phyloP scores from a whole-genome alignment of 2,329 filamentous ascomycete genomes.

The Penicillium sclerotiorum region DNA sequence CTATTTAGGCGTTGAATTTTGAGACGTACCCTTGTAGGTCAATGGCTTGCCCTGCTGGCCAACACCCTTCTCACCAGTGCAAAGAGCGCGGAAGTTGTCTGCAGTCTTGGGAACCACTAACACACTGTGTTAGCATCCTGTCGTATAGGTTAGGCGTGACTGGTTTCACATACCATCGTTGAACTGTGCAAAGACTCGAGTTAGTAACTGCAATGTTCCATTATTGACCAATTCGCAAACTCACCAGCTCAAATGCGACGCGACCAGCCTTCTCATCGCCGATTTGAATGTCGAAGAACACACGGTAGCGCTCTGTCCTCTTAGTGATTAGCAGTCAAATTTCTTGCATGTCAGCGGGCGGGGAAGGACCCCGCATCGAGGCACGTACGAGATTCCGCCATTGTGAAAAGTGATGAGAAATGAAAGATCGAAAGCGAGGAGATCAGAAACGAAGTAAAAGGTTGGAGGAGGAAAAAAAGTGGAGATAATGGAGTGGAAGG shows the following conservation, averaged over 20 bases:
- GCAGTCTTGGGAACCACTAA: slow-evolving; percentile 86
- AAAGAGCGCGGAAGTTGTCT: slow-evolving; percentile 93
- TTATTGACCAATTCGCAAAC: slow-evolving; percentile 29
- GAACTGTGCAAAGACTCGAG: slow-evolving; percentile 40
- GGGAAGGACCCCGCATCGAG: slow-evolving; percentile 28
- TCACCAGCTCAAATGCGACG: slow-evolving; percentile 80
- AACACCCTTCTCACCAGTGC: slow-evolving; percentile 89
- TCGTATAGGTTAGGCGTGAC: slow-evolving; percentile 1
- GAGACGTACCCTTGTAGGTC: slow-evolving; percentile 72
- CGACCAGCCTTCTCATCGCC: slow-evolving; percentile 73
- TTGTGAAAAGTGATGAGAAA: slow-evolving; percentile 18
- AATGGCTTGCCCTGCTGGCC: slow-evolving; percentile 82
- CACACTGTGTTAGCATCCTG: slow-evolving; percentile 4
- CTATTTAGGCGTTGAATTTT: too few species aligned
- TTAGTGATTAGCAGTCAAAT: slow-evolving; percentile 10
- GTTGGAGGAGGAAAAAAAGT: slow-evolving; percentile 5
- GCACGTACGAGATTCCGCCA: slow-evolving; percentile 42
- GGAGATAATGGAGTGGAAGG: slow-evolving; percentile 6
- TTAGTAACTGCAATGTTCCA: slow-evolving; percentile 18
- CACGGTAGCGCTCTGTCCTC: slow-evolving; percentile 65
- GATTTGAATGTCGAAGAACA: slow-evolving; percentile 92
- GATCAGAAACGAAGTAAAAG: slow-evolving; percentile 2
- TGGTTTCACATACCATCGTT: slow-evolving; percentile 48
- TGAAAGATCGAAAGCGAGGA: slow-evolving; percentile 1
- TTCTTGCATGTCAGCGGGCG: slow-evolving; percentile 12